phyloP scores from a whole-genome alignment of 768 basidiomycete genomes.

The Lentinula raphanica region DNA sequence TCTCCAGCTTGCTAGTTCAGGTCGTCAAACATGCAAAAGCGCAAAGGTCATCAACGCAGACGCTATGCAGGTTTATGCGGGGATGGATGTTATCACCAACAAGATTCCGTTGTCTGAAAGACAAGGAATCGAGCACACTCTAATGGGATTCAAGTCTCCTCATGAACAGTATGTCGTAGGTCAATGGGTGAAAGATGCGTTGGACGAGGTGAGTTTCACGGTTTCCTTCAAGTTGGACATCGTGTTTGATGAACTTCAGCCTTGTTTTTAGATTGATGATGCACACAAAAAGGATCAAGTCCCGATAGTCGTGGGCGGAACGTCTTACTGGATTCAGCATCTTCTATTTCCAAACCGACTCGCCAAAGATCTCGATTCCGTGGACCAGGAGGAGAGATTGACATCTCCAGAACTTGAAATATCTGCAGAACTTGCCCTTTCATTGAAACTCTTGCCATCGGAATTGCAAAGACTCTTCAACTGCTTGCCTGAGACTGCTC shows the following conservation, averaged over 20 bases:
- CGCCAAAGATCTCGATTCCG: constrained; percentile 22
- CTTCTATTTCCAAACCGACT: constrained; percentile 84
- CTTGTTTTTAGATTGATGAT: constrained; percentile 58
- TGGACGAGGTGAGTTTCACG: constrained; percentile 54
- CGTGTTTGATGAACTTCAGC: constrained; percentile 8
- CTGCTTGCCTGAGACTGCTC: constrained; percentile 53
- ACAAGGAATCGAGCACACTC: constrained; percentile 77
- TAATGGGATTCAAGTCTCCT: constrained; percentile 85
- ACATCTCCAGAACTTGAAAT: constrained; percentile 4
- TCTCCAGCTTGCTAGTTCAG: constrained; percentile 40
- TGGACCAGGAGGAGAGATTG: not conserved
- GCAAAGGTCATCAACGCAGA: constrained; percentile 91
- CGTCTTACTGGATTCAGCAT: constrained; percentile 97
- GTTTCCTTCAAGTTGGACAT: not conserved
- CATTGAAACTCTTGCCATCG: constrained; percentile 40
- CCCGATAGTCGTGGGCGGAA: constrained; percentile 93
- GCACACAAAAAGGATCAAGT: constrained; percentile 58
- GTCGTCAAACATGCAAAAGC: constrained; percentile 42
- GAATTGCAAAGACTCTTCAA: constrained; percentile 47
- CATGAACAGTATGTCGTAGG: constrained; percentile 84
- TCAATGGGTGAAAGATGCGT: constrained; percentile 84
- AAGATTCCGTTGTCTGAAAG: constrained; percentile 78
- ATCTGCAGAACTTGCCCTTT: constrained; percentile 35
- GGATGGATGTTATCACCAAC: constrained; percentile 91
- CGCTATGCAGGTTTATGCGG: constrained; percentile 94